Percentiles rank a stretch among this genome's conserved stretches.
Evolutionary conservation across 2,329 filamentous ascomycete genomes (phyloP).

Genomic region (Calonectria fujianensis): DNA sequence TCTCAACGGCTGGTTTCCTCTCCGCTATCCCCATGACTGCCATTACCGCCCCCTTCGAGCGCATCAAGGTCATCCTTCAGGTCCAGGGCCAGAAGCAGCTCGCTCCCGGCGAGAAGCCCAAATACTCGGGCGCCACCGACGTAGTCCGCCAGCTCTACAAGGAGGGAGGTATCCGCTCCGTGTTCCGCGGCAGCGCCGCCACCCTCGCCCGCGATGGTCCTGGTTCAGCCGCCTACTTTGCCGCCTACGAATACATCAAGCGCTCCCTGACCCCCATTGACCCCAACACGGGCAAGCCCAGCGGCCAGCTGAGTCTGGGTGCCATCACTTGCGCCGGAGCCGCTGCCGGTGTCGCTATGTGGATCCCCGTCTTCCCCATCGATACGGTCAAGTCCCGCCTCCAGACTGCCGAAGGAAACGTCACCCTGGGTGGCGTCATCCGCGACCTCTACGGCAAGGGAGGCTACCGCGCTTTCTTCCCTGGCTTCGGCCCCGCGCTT

Average conservation of each 20-base stretch:
- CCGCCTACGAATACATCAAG: constrained; percentile 98
- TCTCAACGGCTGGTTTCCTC: constrained; percentile 96
- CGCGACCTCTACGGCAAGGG: constrained; percentile 88
- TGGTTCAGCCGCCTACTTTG: constrained; percentile 96
- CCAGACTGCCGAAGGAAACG: constrained; percentile 91
- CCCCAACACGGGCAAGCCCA: constrained; percentile 80
- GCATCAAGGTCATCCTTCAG: constrained; percentile 98
- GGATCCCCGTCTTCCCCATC: constrained; percentile 98
- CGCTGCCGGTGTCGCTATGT: constrained; percentile 96
- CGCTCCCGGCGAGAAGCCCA: constrained; percentile 91
- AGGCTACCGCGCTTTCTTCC: constrained; percentile 95
- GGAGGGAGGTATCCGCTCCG: constrained; percentile 91
- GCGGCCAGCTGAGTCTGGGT: constrained; percentile 85
- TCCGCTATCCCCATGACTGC: constrained; percentile 97
- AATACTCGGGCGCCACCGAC: constrained; percentile 90
- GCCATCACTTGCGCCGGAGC: constrained; percentile 92
- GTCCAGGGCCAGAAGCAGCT: constrained; percentile 96
- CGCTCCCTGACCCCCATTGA: constrained; percentile 89
- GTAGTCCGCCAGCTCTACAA: constrained; percentile 95
- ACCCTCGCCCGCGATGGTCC: constrained; percentile 96
- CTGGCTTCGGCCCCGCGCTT: constrained; percentile 93
- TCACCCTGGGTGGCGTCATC: constrained; percentile 87
- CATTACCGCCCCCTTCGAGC: constrained; percentile 99
- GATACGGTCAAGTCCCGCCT: constrained; percentile 97
- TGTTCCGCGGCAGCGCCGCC: constrained; percentile 93